A percentile compares a stretch with the other conserved stretches of the same genome.
phyloP scores from a whole-genome alignment of 2,329 filamentous ascomycete genomes.

The Apiospora koreana region DNA sequence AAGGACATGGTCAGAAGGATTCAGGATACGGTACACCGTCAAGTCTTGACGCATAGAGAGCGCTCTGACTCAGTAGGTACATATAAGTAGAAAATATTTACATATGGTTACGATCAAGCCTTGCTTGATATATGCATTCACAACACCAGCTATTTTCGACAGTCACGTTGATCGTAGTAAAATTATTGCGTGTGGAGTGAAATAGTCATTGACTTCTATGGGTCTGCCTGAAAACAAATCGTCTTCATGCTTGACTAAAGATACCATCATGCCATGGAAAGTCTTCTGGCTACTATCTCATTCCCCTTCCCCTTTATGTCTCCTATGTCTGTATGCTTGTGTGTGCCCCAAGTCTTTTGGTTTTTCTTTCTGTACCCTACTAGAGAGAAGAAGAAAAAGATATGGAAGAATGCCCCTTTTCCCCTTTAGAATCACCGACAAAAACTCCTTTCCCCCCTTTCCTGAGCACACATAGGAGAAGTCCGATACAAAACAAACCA shows the following conservation, averaged over 20 bases:
- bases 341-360: slow-evolving; percentile 1
- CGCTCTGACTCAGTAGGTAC: background rate
- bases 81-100: background rate
- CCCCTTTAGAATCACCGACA: background rate
- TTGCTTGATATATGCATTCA: background rate
- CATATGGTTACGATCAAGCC: too few species aligned
- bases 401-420: background rate
- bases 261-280: background rate
- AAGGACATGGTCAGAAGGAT: slow-evolving; percentile 12
- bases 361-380: background rate
- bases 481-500: background rate
- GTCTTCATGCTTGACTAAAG: background rate
- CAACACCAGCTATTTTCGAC: background rate
- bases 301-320: background rate
- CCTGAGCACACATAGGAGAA: background rate
- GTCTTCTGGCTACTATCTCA: background rate
- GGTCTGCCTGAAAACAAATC: background rate
- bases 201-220: background rate
- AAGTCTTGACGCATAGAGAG: slow-evolving; percentile 11
- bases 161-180: background rate
- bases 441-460: background rate
- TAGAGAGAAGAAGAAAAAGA: background rate
- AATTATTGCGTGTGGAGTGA: background rate
- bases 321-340: background rate
- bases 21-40: slow-evolving; percentile 16